Percentiles rank a stretch among this genome's conserved stretches.
phyloP scores from a whole-genome alignment of 2,329 filamentous ascomycete genomes.

The Aspergillus sp. region DNA sequence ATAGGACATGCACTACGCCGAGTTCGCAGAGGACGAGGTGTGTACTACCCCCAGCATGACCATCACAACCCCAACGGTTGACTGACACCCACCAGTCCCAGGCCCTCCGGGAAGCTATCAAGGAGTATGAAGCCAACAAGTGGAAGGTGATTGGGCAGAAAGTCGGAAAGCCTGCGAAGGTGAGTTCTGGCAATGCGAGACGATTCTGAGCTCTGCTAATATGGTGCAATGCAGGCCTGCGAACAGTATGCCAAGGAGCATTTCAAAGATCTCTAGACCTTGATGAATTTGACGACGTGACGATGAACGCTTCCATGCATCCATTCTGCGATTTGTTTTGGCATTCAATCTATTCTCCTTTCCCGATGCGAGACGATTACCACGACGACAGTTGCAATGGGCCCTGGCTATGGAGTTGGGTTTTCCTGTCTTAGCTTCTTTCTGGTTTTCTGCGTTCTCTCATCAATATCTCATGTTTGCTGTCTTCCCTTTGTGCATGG shows the following conservation, averaged over 20 bases:
- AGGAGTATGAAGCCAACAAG: conserved; percentile 97
- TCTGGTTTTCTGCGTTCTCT: background rate
- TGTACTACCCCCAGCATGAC: background rate
- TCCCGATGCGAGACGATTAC: conserved; percentile 4
- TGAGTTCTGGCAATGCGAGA: conserved; percentile 32
- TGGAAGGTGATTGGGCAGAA: conserved; percentile 98
- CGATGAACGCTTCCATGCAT: conserved; percentile 22
- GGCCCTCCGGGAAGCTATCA: conserved; percentile 82
- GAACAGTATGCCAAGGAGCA: conserved; percentile 97
- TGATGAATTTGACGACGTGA: conserved; percentile 34
- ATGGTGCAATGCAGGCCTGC: conserved; percentile 58
- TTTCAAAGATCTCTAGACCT: conserved; percentile 55
- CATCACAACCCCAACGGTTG: background rate
- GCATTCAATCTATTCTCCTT: background rate
- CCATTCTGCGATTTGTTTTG: conserved; percentile 10
- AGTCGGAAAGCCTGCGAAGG: conserved; percentile 96
- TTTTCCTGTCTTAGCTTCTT: background rate
- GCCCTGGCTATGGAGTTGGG: background rate
- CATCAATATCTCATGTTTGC: background rate
- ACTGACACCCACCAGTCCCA: conserved; percentile 33
- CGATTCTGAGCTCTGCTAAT: conserved; percentile 22
- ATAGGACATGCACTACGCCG: conserved; percentile 98
- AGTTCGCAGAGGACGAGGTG: conserved; percentile 97
- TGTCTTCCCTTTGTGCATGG: background rate
- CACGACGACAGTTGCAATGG: conserved; percentile 2